Evolutionary conservation across 805 yeast species (phyloP).

Genomic region (Kodamaea sagamina): DNA sequence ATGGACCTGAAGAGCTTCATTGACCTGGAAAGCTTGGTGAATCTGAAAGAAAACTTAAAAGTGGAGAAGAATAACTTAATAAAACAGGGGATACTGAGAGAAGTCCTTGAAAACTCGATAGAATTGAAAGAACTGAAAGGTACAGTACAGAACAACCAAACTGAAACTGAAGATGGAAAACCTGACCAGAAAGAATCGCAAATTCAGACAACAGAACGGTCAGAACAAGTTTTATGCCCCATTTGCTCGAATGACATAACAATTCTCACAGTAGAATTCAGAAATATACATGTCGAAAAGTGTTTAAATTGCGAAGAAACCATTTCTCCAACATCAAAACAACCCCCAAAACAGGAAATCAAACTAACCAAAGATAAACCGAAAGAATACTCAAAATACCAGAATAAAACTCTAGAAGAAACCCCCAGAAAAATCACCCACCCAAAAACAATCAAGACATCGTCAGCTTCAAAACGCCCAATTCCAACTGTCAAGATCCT

Average conservation of each 20-base stretch:
- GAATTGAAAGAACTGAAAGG: too few species aligned
- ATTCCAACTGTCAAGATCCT: slow-evolving; percentile 60
- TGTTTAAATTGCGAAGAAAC: slow-evolving; percentile 36
- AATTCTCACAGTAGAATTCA: slow-evolving; percentile 37
- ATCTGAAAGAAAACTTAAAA: too few species aligned
- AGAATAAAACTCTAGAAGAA: not conserved
- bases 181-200: too few species aligned
- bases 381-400: slow-evolving; percentile 3
- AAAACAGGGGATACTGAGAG: too few species aligned
- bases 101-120: too few species aligned
- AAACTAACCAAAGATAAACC: slow-evolving; percentile 10
- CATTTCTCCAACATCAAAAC: slow-evolving; percentile 14
- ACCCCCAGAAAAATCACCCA: not conserved
- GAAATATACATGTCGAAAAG: slow-evolving; percentile 57
- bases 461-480: slow-evolving; percentile 26
- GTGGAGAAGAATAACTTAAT: too few species aligned
- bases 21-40: too few species aligned
- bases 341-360: slow-evolving; percentile 7
- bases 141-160: not conserved
- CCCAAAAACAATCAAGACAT: slow-evolving; percentile 13
- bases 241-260: slow-evolving; percentile 48
- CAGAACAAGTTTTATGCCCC: slow-evolving; percentile 45
- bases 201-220: not conserved
- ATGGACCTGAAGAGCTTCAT: too few species aligned
- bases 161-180: too few species aligned